Evolutionary conservation across 257 asterid species (phyloP).

Genomic region (Solanum chiquidenum): DNA sequence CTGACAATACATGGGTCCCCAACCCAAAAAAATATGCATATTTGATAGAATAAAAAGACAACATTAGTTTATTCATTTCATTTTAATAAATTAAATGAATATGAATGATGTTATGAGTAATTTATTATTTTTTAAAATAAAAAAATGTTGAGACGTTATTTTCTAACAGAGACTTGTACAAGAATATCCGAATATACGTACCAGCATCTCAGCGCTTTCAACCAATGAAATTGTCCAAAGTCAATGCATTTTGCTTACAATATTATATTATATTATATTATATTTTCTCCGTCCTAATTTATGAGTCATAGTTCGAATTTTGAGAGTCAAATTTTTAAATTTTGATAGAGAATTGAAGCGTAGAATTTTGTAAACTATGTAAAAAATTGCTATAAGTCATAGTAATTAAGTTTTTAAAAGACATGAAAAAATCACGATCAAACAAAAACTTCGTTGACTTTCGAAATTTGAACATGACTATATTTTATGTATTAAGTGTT

Average conservation of each 20-base stretch:
- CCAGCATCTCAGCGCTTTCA: neutral
- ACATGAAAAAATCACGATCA: neutral
- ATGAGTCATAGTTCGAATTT: neutral
- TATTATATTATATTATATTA: neutral
- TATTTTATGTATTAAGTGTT: neutral
- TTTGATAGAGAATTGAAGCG: neutral
- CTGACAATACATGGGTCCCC: neutral
- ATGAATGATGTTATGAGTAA: neutral
- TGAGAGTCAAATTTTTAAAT: neutral
- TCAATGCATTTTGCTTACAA: conserved; percentile 1
- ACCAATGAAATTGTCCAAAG: neutral
- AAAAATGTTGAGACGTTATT: neutral
- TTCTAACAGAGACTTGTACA: neutral
- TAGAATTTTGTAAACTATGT: neutral
- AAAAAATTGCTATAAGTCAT: accelerated
- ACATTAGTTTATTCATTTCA: neutral
- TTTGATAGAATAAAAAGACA: neutral
- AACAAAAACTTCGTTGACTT: neutral
- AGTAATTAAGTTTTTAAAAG: neutral
- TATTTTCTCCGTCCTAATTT: neutral
- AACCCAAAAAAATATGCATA: neutral
- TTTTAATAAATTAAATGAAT: neutral
- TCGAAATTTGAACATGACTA: neutral
- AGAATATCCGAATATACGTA: conserved; percentile 4
- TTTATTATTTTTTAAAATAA: neutral